Base-by-base conservation (phyloP, 2,329 filamentous ascomycete genomes). In the Paecilomyces sp. region DNA sequence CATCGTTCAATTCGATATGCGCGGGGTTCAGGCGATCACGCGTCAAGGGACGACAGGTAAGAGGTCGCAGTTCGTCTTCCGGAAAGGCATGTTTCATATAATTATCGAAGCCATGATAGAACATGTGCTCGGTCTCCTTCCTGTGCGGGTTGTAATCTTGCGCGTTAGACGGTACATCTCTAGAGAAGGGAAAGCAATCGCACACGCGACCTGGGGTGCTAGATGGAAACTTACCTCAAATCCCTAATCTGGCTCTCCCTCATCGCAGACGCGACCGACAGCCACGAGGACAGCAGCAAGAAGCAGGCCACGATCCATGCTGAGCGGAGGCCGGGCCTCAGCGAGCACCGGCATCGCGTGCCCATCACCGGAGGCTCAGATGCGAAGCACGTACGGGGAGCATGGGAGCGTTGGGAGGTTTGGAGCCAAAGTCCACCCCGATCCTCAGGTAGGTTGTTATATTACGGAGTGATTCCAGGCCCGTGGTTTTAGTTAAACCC, bases 61-160 rank as follows among this genome's bases (percentile, higher is more conserved):
- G 79, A 8, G 94, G 94, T 54, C 91, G 89, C 60, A 99, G 80
- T 85, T 93, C 94, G 71, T 99, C 94, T 75, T 97, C 94, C 12
- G 94, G 94, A 70, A 97, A 99, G 60, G 92, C 94, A 75, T 96
- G 83, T 65, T 85, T 78, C 87, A 97, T 94, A 79, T 99, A 99
- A 75, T 93, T 96, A 77, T 92, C 87, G 79, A 88, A 97, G 61
- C 94, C 94, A 80, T 99, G 94, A 75, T 96, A 96, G 80, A 97
- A 97, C 83, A 97, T 91, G 66, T 90, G 74, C 64, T 80, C 77
- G 57, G 78, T 77, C 67, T 80, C 78, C 67, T 74, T 75, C 64
- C 78, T 76, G 59, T 54, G 24, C 22, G 18, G 8, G 31, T 33
- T 12, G 9, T 33, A 47, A 28, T 9, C 15, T 47, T 15, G 36